Evolutionary conservation across 2,329 filamentous ascomycete genomes (phyloP).

Genomic region (Calonectria montana): DNA sequence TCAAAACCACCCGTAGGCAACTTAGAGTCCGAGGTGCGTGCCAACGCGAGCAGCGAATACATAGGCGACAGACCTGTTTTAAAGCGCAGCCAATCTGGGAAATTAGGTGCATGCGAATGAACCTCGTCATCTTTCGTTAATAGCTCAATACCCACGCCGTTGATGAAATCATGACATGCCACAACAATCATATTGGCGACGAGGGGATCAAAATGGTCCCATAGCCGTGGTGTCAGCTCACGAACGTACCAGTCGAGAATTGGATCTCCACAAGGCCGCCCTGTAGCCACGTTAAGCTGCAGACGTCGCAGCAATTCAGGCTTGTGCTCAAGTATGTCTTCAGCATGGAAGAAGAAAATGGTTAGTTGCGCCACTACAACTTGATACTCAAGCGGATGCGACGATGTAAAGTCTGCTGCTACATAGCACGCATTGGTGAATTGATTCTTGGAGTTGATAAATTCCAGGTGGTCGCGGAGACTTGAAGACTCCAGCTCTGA

Average conservation of each 20-base stretch:
- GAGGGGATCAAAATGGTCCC: background rate
- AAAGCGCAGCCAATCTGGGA: conserved; percentile 25
- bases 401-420: conserved; percentile 15
- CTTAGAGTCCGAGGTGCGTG: background rate
- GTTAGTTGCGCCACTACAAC: background rate
- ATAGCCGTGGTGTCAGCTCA: background rate
- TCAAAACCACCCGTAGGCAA: background rate
- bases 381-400: background rate
- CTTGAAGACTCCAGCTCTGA: background rate
- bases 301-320: background rate
- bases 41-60: conserved; percentile 21
- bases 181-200: background rate
- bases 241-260: background rate
- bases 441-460: conserved; percentile 22
- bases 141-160: background rate
- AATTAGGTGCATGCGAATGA: conserved; percentile 1
- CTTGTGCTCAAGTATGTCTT: background rate
- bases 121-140: background rate
- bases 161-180: background rate
- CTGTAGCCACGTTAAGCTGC: background rate
- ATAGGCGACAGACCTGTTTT: conserved; percentile 25
- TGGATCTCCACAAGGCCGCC: background rate
- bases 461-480: conserved; percentile 14
- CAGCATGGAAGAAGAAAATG: background rate
- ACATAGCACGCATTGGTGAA: conserved; percentile 23